A percentile compares a stretch with the other conserved stretches of the same genome.
phyloP scores from a whole-genome alignment of 768 basidiomycete species.

The Kwoniella shandongensis region DNA sequence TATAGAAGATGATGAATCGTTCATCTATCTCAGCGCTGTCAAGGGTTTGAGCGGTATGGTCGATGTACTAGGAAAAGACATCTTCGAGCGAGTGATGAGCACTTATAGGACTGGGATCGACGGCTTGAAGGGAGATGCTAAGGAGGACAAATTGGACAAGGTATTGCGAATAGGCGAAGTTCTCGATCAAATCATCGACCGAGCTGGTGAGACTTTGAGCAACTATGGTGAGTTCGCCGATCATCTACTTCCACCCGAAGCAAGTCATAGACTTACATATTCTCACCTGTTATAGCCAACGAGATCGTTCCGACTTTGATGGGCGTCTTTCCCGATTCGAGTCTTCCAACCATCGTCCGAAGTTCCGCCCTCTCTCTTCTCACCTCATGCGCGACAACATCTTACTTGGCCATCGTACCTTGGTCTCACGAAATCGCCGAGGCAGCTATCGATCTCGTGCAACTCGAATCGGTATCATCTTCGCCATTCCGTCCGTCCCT shows the following conservation, averaged over 20 bases:
- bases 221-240: slow-evolving; percentile 62
- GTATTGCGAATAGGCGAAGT: slow-evolving; percentile 82
- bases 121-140: slow-evolving; percentile 56
- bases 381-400: slow-evolving; percentile 68
- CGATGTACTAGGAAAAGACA: slow-evolving; percentile 70
- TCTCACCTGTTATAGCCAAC: slow-evolving; percentile 57
- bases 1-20: slow-evolving; percentile 90
- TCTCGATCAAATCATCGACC: slow-evolving; percentile 69
- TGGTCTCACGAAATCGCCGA: slow-evolving; percentile 65
- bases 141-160: slow-evolving; percentile 66
- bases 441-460: slow-evolving; percentile 73
- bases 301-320: slow-evolving; percentile 72
- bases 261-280: neutral
- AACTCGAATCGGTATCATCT: slow-evolving; percentile 49
- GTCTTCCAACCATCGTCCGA: slow-evolving; percentile 72
- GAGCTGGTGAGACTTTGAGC: slow-evolving; percentile 68
- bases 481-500: slow-evolving; percentile 19
- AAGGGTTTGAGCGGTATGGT: slow-evolving; percentile 87
- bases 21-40: slow-evolving; percentile 87
- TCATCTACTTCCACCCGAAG: too few species aligned
- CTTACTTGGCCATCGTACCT: slow-evolving; percentile 63
- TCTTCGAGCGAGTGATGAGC: slow-evolving; percentile 66
- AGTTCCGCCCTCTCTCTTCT: slow-evolving; percentile 69
- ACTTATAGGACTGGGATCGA: slow-evolving; percentile 58
- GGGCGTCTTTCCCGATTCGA: slow-evolving; percentile 61